These are phyloP conservation scores for Telopea speciosissima DNA, from an alignment of 177 flowering plant species.

Conservation along the genomic window DNA sequence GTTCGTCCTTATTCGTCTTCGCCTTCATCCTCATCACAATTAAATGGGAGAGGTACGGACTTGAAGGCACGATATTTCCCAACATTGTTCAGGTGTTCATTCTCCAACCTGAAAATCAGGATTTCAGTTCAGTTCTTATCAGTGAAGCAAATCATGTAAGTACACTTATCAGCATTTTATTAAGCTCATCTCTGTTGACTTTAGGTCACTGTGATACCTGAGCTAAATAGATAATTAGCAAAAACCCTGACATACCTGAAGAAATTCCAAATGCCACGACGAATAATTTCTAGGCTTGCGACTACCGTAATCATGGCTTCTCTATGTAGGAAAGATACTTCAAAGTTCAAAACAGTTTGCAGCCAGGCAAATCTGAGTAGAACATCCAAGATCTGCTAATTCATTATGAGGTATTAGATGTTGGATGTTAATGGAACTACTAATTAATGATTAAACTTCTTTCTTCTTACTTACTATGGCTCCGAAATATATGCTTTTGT, in stretches of 20 bases:
- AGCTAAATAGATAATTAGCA: background rate
- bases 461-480: slow-evolving; percentile 42
- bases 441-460: background rate
- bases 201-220: too few species aligned
- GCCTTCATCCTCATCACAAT: slow-evolving; percentile 21
- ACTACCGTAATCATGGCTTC: slow-evolving; percentile 31
- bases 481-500: slow-evolving; percentile 40
- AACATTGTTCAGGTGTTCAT: slow-evolving; percentile 46
- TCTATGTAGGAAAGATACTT: slow-evolving; percentile 34
- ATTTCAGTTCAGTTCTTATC: too few species aligned
- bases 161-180: background rate
- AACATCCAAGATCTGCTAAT: slow-evolving; percentile 41
- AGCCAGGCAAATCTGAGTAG: slow-evolving; percentile 69
- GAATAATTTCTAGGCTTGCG: slow-evolving; percentile 54
- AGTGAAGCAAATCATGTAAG: too few species aligned
- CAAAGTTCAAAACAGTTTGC: slow-evolving; percentile 42
- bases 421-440: background rate
- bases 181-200: too few species aligned
- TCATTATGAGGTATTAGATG: background rate
- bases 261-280: slow-evolving; percentile 71
- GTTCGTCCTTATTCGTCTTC: slow-evolving; percentile 9
- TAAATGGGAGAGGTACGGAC: slow-evolving; percentile 33
- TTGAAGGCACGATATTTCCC: slow-evolving; percentile 32
- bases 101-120: slow-evolving; percentile 37
- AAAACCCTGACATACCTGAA: slow-evolving; percentile 42